A percentile compares a stretch with the other conserved stretches of the same genome.
Evolutionary conservation across 2,329 filamentous ascomycete genomes (phyloP).

Genomic region (Emydomyces testavorans): DNA sequence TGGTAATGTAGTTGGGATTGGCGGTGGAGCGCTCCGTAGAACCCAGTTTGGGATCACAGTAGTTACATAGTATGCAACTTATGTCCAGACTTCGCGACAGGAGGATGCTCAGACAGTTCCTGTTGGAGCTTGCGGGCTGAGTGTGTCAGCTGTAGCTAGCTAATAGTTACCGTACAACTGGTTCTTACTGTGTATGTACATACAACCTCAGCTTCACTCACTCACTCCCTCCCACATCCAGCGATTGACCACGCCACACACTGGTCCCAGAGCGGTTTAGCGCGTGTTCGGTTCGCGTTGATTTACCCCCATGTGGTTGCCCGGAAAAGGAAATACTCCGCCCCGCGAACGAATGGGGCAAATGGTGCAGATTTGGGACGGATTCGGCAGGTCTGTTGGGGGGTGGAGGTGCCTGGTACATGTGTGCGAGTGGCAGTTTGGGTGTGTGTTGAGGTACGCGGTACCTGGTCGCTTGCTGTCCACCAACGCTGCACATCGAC

Average conservation of each 20-base stretch:
- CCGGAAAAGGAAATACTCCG: constrained; percentile 8
- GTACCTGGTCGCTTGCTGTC: neutral
- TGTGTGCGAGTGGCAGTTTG: neutral
- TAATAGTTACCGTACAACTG: too few species aligned
- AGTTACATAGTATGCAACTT: neutral
- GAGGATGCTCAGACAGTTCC: constrained; percentile 5
- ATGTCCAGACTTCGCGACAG: neutral
- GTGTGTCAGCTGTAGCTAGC: too few species aligned
- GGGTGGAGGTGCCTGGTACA: constrained; percentile 1
- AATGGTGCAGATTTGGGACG: neutral
- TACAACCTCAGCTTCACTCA: too few species aligned
- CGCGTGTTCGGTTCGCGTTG: neutral
- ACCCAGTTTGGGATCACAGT: too few species aligned
- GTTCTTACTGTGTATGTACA: too few species aligned
- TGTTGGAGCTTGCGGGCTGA: constrained; percentile 11
- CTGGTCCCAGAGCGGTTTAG: constrained; percentile 6
- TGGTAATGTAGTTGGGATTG: too few species aligned
- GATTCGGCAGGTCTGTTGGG: neutral
- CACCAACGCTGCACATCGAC: neutral
- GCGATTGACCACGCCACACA: neutral
- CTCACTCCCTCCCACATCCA: constrained; percentile 1
- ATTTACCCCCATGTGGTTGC: neutral
- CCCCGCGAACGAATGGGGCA: constrained; percentile 7
- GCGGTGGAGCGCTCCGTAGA: neutral
- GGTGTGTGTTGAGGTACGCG: neutral